phyloP scores from a whole-genome alignment of 2,329 filamentous ascomycete genomes.

The Teratosphaeriaceae sp. region DNA sequence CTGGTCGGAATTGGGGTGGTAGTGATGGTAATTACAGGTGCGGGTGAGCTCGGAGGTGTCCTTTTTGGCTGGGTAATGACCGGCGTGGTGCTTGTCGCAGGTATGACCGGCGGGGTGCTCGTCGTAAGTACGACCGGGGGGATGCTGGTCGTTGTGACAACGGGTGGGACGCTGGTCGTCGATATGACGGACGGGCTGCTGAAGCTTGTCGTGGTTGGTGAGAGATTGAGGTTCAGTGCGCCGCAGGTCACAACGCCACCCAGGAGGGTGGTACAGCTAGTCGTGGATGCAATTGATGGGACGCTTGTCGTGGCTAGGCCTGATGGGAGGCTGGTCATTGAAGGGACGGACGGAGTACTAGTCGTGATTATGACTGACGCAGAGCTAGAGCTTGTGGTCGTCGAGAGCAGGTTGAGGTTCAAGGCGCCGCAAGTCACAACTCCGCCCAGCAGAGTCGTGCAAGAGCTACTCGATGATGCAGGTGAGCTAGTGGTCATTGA shows the following conservation, averaged over 20 bases:
- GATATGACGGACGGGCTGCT: no score
- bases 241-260: background rate
- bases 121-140: no score
- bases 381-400: background rate
- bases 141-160: no score
- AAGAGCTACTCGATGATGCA: background rate
- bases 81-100: no score
- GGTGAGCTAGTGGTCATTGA: background rate
- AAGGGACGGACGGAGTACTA: background rate
- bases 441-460: background rate
- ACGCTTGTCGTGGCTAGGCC: no score
- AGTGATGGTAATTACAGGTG: slow-evolving; percentile 2
- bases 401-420: background rate
- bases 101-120: no score
- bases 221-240: background rate
- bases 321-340: no score
- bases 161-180: background rate
- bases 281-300: no score
- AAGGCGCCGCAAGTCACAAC: background rate
- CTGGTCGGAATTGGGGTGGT: no score
- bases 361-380: background rate
- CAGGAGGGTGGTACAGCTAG: background rate
- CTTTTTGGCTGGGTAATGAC: no score
- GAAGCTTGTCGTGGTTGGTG: background rate
- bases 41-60: background rate